Evolutionary conservation across 805 yeast species (phyloP), one percentile per base, ranked within the genome.

Genomic region (Myxozyma mucilagina): DNA sequence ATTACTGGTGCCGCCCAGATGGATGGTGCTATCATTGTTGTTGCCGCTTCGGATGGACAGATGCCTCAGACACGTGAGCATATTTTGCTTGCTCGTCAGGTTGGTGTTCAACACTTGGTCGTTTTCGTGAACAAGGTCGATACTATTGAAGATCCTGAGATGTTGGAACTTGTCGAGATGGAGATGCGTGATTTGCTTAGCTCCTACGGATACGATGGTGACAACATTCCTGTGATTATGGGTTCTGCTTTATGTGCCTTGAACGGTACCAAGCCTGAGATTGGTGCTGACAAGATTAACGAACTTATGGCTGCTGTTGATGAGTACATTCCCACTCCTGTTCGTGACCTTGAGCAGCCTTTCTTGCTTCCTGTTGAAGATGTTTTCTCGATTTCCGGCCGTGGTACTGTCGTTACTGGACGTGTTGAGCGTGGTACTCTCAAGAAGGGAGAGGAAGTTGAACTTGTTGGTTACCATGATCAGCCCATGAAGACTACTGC

Each of bases 21-120:
- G 97, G 98, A 93, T 78, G 97, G 98, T 83, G 98, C 97, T 69
- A 92, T 93, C 72, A 93, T 93, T 80, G 98, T 93, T 65, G 98
- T 94, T 77, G 99, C 98, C 73, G 99, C 99, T 67, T 82, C 97
- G 60, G 99, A 94, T 75, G 99, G 99, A 74, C 97, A 91, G 81
- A 94, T 93, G 98, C 98, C 97, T 75, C 99, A 94, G 82, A 94
- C 99, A 70, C 90, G 98, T 82, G 99, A 94, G 82, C 99, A 94
- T 81, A 83, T 94, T 81, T 81, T 94, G 78, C 86, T 94, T 74
- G 99, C 99, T 67, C 90, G 98, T 83, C 99, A 94, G 82, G 98
- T 94, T 76, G 99, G 99, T 84, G 97, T 94, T 69, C 96, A 93
- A 81, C 85, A 91, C 80, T 84, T 94, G 74, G 97, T 94, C 77